Conservation (phyloP, 75 land plant genomes). For the Cunninghamia lanceolata region DNA sequence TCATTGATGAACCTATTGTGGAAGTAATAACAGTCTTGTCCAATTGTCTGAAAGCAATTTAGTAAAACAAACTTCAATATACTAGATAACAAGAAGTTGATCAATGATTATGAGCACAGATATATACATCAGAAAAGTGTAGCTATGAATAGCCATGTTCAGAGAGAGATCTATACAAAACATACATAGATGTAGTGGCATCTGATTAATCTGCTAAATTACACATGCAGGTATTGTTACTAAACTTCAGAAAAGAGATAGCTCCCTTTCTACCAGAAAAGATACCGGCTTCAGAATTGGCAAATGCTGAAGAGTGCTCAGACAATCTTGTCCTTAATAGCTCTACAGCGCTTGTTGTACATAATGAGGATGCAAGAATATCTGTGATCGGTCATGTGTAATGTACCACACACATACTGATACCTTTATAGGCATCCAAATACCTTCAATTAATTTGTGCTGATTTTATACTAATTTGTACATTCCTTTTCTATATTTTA, state of each 20-base stretch:
- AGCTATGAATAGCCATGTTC: neutral
- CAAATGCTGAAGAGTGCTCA: conserved; percentile 69
- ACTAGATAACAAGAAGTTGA: neutral
- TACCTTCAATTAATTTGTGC: neutral
- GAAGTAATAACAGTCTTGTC: neutral
- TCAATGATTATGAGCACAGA: neutral
- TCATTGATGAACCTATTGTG: neutral
- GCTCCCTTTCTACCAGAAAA: conserved; percentile 57
- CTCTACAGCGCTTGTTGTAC: conserved; percentile 70
- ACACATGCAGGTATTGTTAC: conserved; percentile 56
- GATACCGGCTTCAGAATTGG: conserved; percentile 5
- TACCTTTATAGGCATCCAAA: neutral
- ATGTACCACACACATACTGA: conserved; percentile 8
- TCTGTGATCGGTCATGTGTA: conserved; percentile 82
- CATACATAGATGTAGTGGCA: neutral
- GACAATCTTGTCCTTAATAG: conserved; percentile 67
- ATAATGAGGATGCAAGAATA: conserved; percentile 90
- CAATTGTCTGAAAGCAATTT: neutral
- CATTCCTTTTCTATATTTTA: neutral
- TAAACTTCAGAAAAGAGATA: conserved; percentile 92
- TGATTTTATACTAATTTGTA: neutral
- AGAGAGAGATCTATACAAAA: neutral
- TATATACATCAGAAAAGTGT: neutral
- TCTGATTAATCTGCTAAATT: neutral
- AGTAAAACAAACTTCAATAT: neutral